These are phyloP conservation scores for Wickerhamiella kazuoi DNA, from an alignment of 805 yeast genomes.

Conservation along the genomic window DNA sequence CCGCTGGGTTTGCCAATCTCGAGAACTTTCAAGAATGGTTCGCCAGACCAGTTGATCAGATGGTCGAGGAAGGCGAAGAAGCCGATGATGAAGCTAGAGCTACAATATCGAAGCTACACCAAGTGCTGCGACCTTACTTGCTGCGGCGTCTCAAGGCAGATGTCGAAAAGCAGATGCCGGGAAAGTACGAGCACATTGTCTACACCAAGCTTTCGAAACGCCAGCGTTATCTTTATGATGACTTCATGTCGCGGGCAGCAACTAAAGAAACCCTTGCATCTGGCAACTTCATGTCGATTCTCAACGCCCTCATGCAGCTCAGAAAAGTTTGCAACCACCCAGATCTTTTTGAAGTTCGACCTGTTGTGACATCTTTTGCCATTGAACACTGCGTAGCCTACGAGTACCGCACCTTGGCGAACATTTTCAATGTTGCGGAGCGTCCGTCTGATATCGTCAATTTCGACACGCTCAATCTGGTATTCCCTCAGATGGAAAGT, in stretches of 20 bases:
- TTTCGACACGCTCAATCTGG: slow-evolving; percentile 41
- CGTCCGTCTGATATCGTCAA: slow-evolving; percentile 23
- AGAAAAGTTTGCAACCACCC: slow-evolving; percentile 89
- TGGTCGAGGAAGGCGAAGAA: slow-evolving; percentile 67
- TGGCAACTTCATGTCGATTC: slow-evolving; percentile 86
- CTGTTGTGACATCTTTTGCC: slow-evolving; percentile 78
- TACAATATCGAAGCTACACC: slow-evolving; percentile 79
- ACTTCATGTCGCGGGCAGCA: slow-evolving; percentile 91
- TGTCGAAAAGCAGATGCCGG: slow-evolving; percentile 98
- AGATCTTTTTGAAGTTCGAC: slow-evolving; percentile 81
- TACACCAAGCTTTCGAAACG: slow-evolving; percentile 85
- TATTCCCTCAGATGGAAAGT: slow-evolving; percentile 32
- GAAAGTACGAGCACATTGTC: slow-evolving; percentile 84
- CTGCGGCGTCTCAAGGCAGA: slow-evolving; percentile 85
- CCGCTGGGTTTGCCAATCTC: slow-evolving; percentile 89
- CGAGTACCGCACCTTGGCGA: slow-evolving; percentile 21
- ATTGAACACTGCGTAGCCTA: slow-evolving; percentile 46
- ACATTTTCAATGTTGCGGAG: background rate
- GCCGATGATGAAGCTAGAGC: slow-evolving; percentile 50
- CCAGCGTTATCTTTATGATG: slow-evolving; percentile 83
- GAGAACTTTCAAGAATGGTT: slow-evolving; percentile 98
- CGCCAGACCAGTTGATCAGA: slow-evolving; percentile 88
- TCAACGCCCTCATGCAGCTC: slow-evolving; percentile 93
- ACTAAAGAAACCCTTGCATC: slow-evolving; percentile 85
- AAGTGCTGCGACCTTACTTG: slow-evolving; percentile 80